Evolutionary conservation across 441 rosid species (phyloP), one percentile per base, ranked within the genome.

Genomic region (Rhodomyrtus psidioides): DNA sequence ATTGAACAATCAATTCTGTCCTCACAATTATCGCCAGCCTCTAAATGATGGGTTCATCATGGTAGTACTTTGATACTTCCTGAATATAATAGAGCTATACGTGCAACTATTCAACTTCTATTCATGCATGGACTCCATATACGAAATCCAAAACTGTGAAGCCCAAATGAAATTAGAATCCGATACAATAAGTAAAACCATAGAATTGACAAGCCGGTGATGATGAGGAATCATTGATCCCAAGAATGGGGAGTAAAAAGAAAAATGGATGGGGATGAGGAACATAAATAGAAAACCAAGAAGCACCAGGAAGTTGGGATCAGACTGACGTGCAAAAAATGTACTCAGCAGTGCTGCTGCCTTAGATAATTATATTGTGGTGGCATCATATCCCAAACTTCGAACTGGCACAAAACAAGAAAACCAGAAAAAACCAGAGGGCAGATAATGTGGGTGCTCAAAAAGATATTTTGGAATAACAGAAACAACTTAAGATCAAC

Each of bases 311-410:
- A 28, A 13, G 55, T 56, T 82, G 88, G 86, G 87, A 90, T 88
- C 91, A 90, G 89, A 88, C 91, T 90, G 91, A 89, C 93, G 90
- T 92, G 93, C 92, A 90, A 92, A 90, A 74, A 87, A 87, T 83
- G 5, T 84, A 55, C 27, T 91, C 92, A 56, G 92, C 91, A 91
- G 39, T 54, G 90, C 82, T 28, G 59, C 74, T 23, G 90, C 90
- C 91, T 90, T 34, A 46, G 92, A 88, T 30, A 86, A 83, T 27
- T 55, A 57, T n/a, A 75, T 54, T 65, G 49, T 39, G 17, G 53
- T 44, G 81, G 24, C 84, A 85, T 85, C 87, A 85, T 28, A 49
- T 85, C 84, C 81, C 79, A 57, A 28, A 81, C 15, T 57, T n/a
- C 12, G 13, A 55, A 81, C 24, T 34, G 51, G 60, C n/a, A 62